Evolutionary conservation across 176 grass and related monocot species (phyloP), one percentile per base, ranked within the genome.

Genomic region (Oryza coarctata): DNA sequence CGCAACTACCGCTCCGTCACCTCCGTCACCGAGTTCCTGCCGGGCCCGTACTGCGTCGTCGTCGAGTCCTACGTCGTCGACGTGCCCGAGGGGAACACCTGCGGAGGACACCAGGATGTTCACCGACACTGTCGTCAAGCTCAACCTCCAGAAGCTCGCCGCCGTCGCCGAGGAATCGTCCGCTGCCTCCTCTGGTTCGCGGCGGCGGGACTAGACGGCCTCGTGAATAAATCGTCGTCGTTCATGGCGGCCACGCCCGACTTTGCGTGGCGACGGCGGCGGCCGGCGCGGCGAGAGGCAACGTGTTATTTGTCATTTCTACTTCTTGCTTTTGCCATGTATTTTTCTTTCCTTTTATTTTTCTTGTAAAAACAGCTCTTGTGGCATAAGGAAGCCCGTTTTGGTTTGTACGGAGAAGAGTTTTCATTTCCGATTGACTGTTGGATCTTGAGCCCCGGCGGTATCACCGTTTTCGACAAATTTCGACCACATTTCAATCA

Each of bases 1-100:
- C 78, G 84, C 64, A 98, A 98, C 89, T 98, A 98, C 90, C 80
- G 90, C 30, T 98, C 96, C 79, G 93, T 98, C 79, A 95, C 96
- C 49, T 94, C 96, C 49, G 96, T 98, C 76, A 98, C 88, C 62
- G 96, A 98, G 77, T 95, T 95, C 36, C 36, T 9, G 36, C 8
- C 10, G 0, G 10, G 34, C 0, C 76, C 84, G 5, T 98, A 98
- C 84, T 88, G 84, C 82, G 80, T 93, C 83, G 96, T 98, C 15
- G 64, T 98, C 23, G 96, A 98, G 87, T 95, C 92, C 3, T 98
- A 98, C 79, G 84, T 98, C 38, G 96, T 98, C 12, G 96, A 98
- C 68, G 92, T 98, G 1, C 93, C 96, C 0, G 92, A 95, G 27
- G 93, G 96, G 7, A 98, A 98, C 84, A 91, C 90, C 90, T 0